Evolutionary conservation across 345 rosid species (phyloP).

Genomic region (Salix dunnii): DNA sequence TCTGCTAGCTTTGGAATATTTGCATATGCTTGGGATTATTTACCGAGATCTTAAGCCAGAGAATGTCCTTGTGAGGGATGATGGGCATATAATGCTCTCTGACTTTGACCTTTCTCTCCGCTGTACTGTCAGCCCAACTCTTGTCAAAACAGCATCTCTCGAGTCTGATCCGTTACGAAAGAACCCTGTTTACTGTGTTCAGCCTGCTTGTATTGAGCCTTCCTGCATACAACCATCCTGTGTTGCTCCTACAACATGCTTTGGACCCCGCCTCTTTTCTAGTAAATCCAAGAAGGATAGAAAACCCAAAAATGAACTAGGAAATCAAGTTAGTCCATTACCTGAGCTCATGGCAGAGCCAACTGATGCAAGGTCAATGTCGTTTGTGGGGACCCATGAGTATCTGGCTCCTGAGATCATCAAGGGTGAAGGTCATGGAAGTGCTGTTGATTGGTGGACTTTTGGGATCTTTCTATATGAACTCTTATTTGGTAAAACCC

Average conservation of each 20-base stretch:
- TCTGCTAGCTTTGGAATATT: conserved; percentile 77
- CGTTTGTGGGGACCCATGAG: conserved; percentile 90
- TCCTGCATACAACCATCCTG: conserved; percentile 83
- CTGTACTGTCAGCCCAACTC: conserved; percentile 78
- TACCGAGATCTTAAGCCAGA: conserved; percentile 87
- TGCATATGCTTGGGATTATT: conserved; percentile 88
- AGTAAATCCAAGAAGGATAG: conserved; percentile 76
- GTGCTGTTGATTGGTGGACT: conserved; percentile 99
- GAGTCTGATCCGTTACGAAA: conserved; percentile 68
- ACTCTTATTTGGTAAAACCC: conserved; percentile 83
- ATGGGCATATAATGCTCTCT: conserved; percentile 80
- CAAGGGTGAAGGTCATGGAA: conserved; percentile 94
- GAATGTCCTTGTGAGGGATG: conserved; percentile 72
- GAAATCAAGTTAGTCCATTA: conserved; percentile 72
- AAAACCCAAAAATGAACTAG: conserved; percentile 62
- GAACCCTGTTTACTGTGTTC: conserved; percentile 65
- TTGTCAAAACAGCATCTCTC: conserved; percentile 51
- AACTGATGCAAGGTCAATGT: conserved; percentile 88
- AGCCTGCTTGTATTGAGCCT: conserved; percentile 82
- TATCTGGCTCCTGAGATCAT: conserved; percentile 90
- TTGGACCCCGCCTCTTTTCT: conserved; percentile 78
- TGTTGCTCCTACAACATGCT: conserved; percentile 77
- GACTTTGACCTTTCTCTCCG: conserved; percentile 89
- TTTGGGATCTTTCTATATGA: conserved; percentile 82
- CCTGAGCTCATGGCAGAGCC: conserved; percentile 96